Evolutionary conservation across 2,329 filamentous ascomycete species (phyloP).

Genomic region (Penicillium sp.): DNA sequence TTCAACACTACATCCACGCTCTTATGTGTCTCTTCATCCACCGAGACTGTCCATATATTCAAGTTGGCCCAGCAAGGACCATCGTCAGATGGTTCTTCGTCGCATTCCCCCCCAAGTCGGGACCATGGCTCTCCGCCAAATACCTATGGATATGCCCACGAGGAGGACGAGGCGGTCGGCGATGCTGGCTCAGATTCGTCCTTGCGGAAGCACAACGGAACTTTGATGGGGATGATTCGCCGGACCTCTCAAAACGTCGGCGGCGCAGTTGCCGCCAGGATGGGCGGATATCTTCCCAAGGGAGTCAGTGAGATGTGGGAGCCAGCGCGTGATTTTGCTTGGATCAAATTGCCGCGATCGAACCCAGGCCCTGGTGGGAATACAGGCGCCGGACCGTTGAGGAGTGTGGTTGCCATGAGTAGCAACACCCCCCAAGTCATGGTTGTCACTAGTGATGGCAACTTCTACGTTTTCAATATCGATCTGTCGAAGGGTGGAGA

Average conservation of each 20-base stretch:
- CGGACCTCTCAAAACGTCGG: conserved; percentile 92
- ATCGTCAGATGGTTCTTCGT: conserved; percentile 25
- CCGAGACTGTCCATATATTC: conserved; percentile 96
- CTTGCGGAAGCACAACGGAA: conserved; percentile 60
- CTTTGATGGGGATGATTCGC: conserved; percentile 85
- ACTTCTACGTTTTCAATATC: conserved; percentile 92
- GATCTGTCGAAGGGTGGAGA: conserved; percentile 94
- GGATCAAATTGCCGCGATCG: conserved; percentile 80
- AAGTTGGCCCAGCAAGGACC: conserved; percentile 57
- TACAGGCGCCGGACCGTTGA: conserved; percentile 56
- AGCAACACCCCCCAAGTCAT: conserved; percentile 93
- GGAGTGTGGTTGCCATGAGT: conserved; percentile 96
- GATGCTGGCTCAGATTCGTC: conserved; percentile 34
- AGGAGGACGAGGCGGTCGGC: conserved; percentile 30
- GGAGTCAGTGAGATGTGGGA: conserved; percentile 99
- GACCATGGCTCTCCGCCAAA: conserved; percentile 26
- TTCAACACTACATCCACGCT: conserved; percentile 94
- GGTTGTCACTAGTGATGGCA: conserved; percentile 94
- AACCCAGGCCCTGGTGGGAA: conserved; percentile 36
- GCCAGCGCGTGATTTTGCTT: conserved; percentile 89
- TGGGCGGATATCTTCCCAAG: conserved; percentile 87
- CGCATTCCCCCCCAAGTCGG: conserved; percentile 23
- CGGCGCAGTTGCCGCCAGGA: conserved; percentile 79
- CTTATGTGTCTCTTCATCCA: conserved; percentile 91
- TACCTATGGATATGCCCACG: conserved; percentile 26